These are phyloP conservation scores for Naganishia randhawae DNA, from an alignment of 768 basidiomycete genomes.

Conservation along the genomic window DNA sequence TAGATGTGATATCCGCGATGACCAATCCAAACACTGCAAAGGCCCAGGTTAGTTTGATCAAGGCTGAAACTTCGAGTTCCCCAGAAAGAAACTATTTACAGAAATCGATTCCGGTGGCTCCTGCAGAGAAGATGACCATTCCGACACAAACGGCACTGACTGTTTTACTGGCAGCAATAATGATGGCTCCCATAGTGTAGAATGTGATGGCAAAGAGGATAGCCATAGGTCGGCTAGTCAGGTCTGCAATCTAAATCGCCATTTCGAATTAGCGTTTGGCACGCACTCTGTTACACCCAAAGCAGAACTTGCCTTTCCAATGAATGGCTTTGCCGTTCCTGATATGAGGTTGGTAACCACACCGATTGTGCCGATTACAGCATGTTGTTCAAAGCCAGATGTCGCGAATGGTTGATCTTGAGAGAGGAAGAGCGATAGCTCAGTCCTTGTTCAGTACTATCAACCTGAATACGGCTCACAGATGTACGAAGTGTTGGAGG, in stretches of 20 bases:
- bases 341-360: conserved; percentile 45
- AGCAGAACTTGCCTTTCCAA: conserved; percentile 34
- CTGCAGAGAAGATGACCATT: conserved; percentile 41
- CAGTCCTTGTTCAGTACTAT: neutral
- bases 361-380: conserved; percentile 42
- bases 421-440: neutral
- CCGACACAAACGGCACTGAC: conserved; percentile 41
- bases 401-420: conserved; percentile 40
- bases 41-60: neutral
- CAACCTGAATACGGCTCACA: conserved; percentile 8
- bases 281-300: neutral
- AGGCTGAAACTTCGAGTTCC: neutral
- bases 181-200: conserved; percentile 46
- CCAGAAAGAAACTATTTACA: too few relatives aligned
- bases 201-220: conserved; percentile 38
- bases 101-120: conserved; percentile 43
- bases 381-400: conserved; percentile 42
- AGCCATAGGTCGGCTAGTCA: conserved; percentile 40
- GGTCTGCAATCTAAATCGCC: conserved; percentile 36
- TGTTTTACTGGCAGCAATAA: conserved; percentile 40
- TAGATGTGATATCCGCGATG: conserved; percentile 46
- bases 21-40: conserved; percentile 40
- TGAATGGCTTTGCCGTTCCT: conserved; percentile 40
- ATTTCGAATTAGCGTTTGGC: neutral
- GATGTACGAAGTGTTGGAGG: conserved; percentile 27